Evolutionary conservation across 306 rosid genomes (phyloP), one percentile per base, ranked within the genome.

Genomic region (Astragalus membranaceus): DNA sequence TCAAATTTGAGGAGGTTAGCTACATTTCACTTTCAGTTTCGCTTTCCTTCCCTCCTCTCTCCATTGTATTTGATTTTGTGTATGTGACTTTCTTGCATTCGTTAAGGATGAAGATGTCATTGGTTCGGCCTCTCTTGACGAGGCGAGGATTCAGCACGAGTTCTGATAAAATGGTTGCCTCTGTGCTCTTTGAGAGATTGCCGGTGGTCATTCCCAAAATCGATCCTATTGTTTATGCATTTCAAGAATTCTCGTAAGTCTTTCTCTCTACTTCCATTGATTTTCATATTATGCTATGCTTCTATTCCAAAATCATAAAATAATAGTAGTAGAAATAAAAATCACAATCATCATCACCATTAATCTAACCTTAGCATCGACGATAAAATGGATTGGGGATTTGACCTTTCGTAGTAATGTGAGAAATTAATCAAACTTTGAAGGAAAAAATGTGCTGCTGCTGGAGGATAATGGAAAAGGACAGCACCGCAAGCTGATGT

Each of bases 131-230:
- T 62, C 76, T 85, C 8, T 49, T 54, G 30, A 77, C 71, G 16
- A 76, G 69, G 41, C 86, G 88, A 67, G 83, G 87, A 10, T 87
- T 94, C 65, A 77, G 80, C 76, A 59, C 97, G 3, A 80, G 64
- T 64, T 80, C 95, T 53, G 92, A 88, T 48, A 87, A 87, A 61
- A 69, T 94, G 16, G 83, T 94, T 12, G 99, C 96, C 1, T 87
- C 97, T 44, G 96, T 94, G 35, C 90, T 94, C 64, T 88, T 94
- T 75, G 99, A 94, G 87, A 85, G 99, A 81, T 67, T 91, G 73
- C 99, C 99, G 0, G 92, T 91, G 30, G 92, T 90, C 52, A 85
- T 94, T 74, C 96, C 97, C 77, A 88, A 88, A 80, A 82, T 94
- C 67, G 89, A 94, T 83, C 99, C 99, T 20, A 80, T 75, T 29